Evolutionary conservation across 1,284 basidiomycete genomes (phyloP).

Genomic region (Cryptococcus sp.): DNA sequence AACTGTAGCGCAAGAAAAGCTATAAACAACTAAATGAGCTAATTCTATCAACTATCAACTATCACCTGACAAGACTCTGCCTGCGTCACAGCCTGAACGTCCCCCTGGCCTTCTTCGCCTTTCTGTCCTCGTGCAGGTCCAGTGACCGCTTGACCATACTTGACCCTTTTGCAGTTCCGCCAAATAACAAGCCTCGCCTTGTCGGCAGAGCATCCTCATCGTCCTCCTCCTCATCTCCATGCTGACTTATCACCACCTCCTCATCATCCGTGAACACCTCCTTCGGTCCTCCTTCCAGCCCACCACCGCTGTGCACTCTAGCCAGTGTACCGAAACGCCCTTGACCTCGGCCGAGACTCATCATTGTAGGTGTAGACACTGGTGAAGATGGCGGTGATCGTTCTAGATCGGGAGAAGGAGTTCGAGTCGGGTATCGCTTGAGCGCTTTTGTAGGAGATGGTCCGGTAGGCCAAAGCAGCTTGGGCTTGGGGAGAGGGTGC

Average conservation of each 20-base stretch:
- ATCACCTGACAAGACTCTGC: neutral
- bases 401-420: slow-evolving; percentile 9
- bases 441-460: slow-evolving; percentile 12
- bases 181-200: slow-evolving; percentile 35
- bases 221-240: slow-evolving; percentile 16
- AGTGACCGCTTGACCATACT: slow-evolving; percentile 7
- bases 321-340: neutral
- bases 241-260: slow-evolving; percentile 13
- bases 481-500: slow-evolving; percentile 44
- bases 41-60: too few species aligned
- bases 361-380: slow-evolving; percentile 14
- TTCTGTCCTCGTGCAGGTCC: neutral
- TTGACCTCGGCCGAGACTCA: neutral
- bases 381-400: slow-evolving; percentile 20
- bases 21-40: too few species aligned
- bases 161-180: slow-evolving; percentile 6
- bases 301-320: slow-evolving; percentile 4
- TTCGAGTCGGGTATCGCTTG: slow-evolving; percentile 3
- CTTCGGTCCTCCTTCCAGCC: slow-evolving; percentile 2
- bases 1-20: too few species aligned
- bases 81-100: slow-evolving; percentile 9
- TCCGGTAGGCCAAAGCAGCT: slow-evolving; percentile 42
- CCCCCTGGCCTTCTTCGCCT: slow-evolving; percentile 12
- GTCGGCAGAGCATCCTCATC: slow-evolving; percentile 27
- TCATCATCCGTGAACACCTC: slow-evolving; percentile 21